Conservation (phyloP, 2,329 filamentous ascomycete species). For the Beauveria brongniartii region DNA sequence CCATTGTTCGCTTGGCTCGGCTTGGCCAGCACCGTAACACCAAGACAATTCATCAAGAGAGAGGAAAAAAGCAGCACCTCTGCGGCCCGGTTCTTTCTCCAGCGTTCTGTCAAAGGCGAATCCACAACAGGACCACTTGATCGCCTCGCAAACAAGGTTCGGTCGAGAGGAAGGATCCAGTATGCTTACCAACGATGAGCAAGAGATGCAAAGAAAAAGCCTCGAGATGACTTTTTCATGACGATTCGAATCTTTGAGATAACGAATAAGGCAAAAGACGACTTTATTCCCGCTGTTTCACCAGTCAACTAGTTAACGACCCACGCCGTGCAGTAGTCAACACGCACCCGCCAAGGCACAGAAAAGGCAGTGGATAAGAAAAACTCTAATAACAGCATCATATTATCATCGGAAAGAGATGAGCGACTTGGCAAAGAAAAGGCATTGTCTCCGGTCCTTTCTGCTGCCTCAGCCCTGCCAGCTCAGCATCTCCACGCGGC, state of each 20-base stretch:
- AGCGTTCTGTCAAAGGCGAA: background rate
- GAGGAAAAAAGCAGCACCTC: background rate
- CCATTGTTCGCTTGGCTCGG: background rate
- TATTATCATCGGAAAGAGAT: background rate
- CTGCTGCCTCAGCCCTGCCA: background rate
- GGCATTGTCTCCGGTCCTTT: background rate
- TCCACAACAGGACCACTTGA: background rate
- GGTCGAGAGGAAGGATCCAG: conserved; percentile 1
- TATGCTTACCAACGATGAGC: background rate
- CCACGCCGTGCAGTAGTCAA: background rate
- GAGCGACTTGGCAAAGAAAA: background rate
- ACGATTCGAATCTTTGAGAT: background rate
- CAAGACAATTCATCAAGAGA: background rate
- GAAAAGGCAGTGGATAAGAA: background rate
- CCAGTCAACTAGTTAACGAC: background rate
- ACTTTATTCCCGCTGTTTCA: conserved; percentile 6
- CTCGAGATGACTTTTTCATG: background rate
- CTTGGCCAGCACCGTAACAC: background rate
- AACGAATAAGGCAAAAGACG: too few relatives aligned
- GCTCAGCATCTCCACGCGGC: background rate
- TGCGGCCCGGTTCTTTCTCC: background rate
- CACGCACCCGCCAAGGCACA: background rate
- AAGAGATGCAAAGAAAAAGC: background rate
- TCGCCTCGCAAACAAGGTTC: background rate
- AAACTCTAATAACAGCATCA: background rate